Percentiles rank a stretch among this genome's conserved stretches.
Evolutionary conservation across 2,329 filamentous ascomycete species (phyloP).

Genomic region (Talaromyces sp.): DNA sequence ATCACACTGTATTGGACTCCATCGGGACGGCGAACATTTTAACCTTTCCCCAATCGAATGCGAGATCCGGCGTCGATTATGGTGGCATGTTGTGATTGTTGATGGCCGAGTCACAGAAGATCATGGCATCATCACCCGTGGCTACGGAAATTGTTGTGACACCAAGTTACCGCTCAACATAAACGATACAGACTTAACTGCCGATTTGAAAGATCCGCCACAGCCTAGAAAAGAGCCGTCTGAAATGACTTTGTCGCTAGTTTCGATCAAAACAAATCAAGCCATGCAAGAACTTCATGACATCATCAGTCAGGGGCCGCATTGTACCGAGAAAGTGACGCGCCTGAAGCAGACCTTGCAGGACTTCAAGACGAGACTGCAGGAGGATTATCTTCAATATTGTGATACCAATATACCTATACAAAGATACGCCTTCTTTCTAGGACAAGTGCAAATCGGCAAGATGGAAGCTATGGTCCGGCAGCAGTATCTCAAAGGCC

Average conservation of each 20-base stretch:
- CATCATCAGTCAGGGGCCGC: neutral
- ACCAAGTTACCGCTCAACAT: neutral
- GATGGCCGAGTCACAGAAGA: conserved; percentile 54
- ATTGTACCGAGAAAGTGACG: neutral
- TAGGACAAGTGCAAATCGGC: neutral
- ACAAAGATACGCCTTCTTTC: neutral
- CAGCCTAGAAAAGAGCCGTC: neutral
- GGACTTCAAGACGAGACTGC: neutral
- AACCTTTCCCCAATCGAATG: conserved; percentile 54
- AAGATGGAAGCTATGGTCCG: conserved; percentile 4
- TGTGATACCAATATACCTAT: neutral
- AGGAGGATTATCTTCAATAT: neutral
- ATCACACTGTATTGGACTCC: conserved; percentile 53
- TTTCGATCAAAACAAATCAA: neutral
- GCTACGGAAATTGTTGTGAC: conserved; percentile 48
- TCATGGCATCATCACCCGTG: conserved; percentile 51
- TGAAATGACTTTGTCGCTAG: neutral
- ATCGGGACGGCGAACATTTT: conserved; percentile 55
- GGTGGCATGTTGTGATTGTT: conserved; percentile 50
- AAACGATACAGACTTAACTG: conserved; percentile 6
- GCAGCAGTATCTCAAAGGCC: conserved; percentile 1
- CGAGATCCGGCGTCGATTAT: conserved; percentile 57
- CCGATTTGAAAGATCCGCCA: conserved; percentile 15
- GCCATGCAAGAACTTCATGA: neutral
- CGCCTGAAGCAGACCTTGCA: neutral